Percentiles rank a stretch among this genome's conserved stretches.
These are phyloP conservation scores for Cryptomeria japonica DNA, from an alignment of 75 land plant species.

Conservation along the genomic window DNA sequence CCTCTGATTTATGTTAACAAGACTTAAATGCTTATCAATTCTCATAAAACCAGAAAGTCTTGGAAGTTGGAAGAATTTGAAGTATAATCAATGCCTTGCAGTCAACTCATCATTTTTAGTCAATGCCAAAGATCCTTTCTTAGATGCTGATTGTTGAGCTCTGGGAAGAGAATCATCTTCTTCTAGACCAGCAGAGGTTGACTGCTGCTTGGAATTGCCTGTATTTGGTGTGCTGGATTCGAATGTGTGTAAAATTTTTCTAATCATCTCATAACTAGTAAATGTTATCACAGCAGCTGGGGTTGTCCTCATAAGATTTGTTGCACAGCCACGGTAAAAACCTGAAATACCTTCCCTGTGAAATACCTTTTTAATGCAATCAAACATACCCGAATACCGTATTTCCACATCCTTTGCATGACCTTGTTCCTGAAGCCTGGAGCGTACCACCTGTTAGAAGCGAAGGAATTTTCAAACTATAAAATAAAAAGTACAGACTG, in stretches of 20 bases:
- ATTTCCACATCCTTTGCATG: slow-evolving; percentile 32
- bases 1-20: too few relatives aligned
- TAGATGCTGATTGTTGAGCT: slow-evolving; percentile 10
- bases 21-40: neutral
- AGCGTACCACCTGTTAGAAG: slow-evolving; percentile 72
- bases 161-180: slow-evolving; percentile 17
- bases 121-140: slow-evolving; percentile 22
- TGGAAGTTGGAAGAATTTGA: slow-evolving; percentile 11
- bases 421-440: slow-evolving; percentile 95
- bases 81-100: slow-evolving; percentile 14
- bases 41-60: neutral
- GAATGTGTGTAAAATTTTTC: slow-evolving; percentile 41
- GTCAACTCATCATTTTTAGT: slow-evolving; percentile 18
- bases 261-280: slow-evolving; percentile 85
- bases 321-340: slow-evolving; percentile 92
- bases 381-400: slow-evolving; percentile 74
- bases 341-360: slow-evolving; percentile 73
- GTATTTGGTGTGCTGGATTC: slow-evolving; percentile 19
- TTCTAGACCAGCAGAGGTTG: neutral
- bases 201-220: slow-evolving; percentile 3
- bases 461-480: neutral
- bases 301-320: slow-evolving; percentile 84
- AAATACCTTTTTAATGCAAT: slow-evolving; percentile 71
- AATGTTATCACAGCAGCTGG: slow-evolving; percentile 97
- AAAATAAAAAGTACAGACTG: neutral